Evolutionary conservation across 495 filamentous ascomycete species (phyloP), one percentile per base, ranked within the genome.

Genomic region (Lasiosphaeris hirsuta): DNA sequence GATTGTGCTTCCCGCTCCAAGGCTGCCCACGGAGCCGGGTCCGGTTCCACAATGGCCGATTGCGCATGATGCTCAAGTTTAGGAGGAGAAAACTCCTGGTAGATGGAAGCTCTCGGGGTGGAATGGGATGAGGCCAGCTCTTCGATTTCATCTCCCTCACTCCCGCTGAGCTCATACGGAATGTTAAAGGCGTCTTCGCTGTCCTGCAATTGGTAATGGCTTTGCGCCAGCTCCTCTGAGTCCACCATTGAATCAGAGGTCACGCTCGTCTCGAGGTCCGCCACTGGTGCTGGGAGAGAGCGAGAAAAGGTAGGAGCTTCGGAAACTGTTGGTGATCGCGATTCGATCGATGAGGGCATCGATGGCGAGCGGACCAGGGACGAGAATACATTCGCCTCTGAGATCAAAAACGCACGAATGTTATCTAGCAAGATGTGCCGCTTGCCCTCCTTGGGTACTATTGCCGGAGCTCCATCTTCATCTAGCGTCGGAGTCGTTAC

Each of bases 351-450:
- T 39, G 87, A 88, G 4, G 79, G 75, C 63, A 84, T 79, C 2
- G 80, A 81, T 2, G 83, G 78, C 14, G 85, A 86, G 14, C 78
- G 78, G 14, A 80, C 73, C 56, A 89, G 75, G 6, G 81, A 82
- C 8, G 87, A 84, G 59, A 92, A 92, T 0, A 92, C 76, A 41
- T 83, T 78, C 13, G 88, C 81, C 51, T 92, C 87, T 13, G 89
- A 88, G 38, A 90, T 83, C 38, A 94, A 73, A 43, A 81, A 80
- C 6, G 83, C 78, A 36, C 83, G 78, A 54, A 91, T 84, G 51
- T 82, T 82, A 35, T 75, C 75, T 18, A 93, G 68, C 13, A 76
- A 80, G 23, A 94, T 73, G 35, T 82, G 79, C 45, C 89, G 78
- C 66, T 86, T 90, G 38, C 87, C 85, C 45, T 82, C 77, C 64